Base-by-base conservation (phyloP, 352 stramenopile species). In the Globisporangium polare region DNA sequence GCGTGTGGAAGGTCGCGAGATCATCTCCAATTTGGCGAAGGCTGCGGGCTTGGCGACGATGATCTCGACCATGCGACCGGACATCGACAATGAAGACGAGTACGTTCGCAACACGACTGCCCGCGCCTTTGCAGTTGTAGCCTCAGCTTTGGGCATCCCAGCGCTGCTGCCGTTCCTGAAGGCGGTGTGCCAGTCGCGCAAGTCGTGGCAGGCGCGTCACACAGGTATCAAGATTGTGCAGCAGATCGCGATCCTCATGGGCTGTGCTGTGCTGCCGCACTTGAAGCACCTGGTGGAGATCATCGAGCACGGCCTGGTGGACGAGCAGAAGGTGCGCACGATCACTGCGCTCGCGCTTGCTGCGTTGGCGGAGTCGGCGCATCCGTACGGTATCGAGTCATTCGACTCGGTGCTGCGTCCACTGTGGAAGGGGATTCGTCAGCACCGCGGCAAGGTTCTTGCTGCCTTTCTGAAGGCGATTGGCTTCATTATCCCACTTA, bases 141-240 rank as follows among this genome's bases (percentile, higher is more conserved):
- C 97, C 0, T 99, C 96, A 9, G 97, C 98, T 4, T 69, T 99
- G 33, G 98, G 98, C 29, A 98, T 99, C 54, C 96, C 96, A 7
- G 90, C 92, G 12, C 62, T 99, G 22, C 74, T 99, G 6, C 98
- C 98, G 3, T 99, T 99, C 73, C 82, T 99, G 18, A 99, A 99
- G 74, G 98, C 98, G 17, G 98, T 99, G 17, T 99, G 97, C 65
- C 91, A 98, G 69, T 98, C 90, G 51, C 89, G 95, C 47, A 99
- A 99, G 79, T 98, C 89, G 26, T 99, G 97, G 98, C 92, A 99
- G 73, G 97, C 97, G 35, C 90, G 98, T 39, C 98, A 99, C 78
- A 99, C 98, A 2, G 98, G 98, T 60, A 99, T 99, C 70, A 99
- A 99, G 79, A 99, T 99, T 68, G 95, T 99, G 18, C 96, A 99